Evolutionary conservation across 2,329 filamentous ascomycete species (phyloP), one percentile per base, ranked within the genome.

Genomic region (Fusarium keratoplasticum): DNA sequence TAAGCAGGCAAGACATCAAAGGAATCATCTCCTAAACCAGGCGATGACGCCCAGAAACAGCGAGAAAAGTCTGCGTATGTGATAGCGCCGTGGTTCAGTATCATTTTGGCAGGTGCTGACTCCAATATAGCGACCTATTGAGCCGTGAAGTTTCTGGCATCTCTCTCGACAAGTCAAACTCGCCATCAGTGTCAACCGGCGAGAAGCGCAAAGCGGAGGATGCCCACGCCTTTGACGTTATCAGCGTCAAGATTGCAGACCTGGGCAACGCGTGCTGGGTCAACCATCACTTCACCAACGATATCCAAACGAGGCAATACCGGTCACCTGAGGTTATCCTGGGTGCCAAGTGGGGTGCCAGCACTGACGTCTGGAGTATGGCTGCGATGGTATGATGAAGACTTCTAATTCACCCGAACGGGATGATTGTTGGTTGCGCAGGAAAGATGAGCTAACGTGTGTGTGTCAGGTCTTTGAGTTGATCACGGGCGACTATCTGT

Each of bases 301-400:
- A 99, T 82, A 99, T 99, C 79, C 96, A 99, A 83, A 99, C 96
- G 10, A 90, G 96, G 79, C 96, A 99, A 84, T 99, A 99, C 83
- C 90, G 96, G 66, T 98, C 96, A 2, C 96, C 96, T 2, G 96
- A 99, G 84, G 96, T 99, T 66, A 98, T 99, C 70, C 87, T 99
- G 22, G 96, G 96, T 42, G 91, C 95, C 4, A 98, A 98, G 86
- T 99, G 96, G 96, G 96, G 96, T 76, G 96, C 96, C n/a, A 98
- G 96, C 81, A 98, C 96, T 2, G 96, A 99, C 84, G 94, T 98
- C 9, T 99, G 96, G 96, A 98, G 96, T 84, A 99, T 99, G 96
- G 95, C 96, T 68, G 94, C 94, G 76, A 99, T 99, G 96, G 96
- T 98, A 88, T 79, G 91, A 50, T 25, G 11, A 60, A 13, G 20